Conservation (phyloP, 2,329 filamentous ascomycete species). For the Phialophora expanda region DNA sequence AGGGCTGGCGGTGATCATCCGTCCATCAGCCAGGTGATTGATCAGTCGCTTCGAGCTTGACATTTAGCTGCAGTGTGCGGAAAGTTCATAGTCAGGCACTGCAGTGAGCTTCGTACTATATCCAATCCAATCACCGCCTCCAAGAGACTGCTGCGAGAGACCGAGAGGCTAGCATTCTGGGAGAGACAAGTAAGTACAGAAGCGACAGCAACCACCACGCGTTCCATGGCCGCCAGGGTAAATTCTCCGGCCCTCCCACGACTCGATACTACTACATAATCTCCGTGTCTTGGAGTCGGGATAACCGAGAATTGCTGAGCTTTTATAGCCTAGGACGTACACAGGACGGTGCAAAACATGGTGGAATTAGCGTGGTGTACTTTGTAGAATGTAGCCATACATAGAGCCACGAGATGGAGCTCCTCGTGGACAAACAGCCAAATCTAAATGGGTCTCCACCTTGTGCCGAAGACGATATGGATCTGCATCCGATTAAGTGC, state of each 20-base stretch:
- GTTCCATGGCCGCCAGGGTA: not conserved
- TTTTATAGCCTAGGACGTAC: not conserved
- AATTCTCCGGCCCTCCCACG: not conserved
- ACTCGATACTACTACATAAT: not conserved
- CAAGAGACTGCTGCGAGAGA: not conserved
- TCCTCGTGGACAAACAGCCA: not conserved
- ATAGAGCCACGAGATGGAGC: not conserved
- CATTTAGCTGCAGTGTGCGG: not conserved
- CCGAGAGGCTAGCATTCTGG: not conserved
- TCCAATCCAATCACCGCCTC: not conserved
- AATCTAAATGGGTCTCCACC: not conserved
- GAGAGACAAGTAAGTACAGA: not conserved
- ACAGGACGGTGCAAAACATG: not conserved
- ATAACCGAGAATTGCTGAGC: not conserved
- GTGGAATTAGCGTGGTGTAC: not conserved
- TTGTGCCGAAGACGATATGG: not conserved
- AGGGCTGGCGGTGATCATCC: conserved; percentile 11
- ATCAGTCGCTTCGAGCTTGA: not conserved
- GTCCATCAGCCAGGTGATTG: conserved; percentile 1
- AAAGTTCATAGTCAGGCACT: conserved; percentile 10
- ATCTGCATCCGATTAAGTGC: not conserved
- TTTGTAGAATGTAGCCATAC: not conserved
- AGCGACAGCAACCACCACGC: not conserved
- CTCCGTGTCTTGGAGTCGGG: not conserved
- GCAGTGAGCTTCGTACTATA: not conserved